phyloP scores from a whole-genome alignment of 148 eudicot species.

The Cornus suecica region DNA sequence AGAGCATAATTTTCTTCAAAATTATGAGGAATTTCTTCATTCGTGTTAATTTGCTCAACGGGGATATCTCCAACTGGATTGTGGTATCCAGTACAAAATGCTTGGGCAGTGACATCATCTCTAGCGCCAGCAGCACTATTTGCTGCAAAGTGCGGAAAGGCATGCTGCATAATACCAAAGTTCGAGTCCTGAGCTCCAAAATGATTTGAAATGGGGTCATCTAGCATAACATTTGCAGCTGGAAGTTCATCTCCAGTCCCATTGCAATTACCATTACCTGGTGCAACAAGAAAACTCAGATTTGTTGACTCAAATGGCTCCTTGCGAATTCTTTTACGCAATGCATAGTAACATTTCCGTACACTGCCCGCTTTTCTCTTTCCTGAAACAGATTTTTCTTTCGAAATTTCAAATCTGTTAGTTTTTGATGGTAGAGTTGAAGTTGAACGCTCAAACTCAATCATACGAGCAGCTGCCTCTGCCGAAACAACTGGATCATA shows the following conservation, averaged over 20 bases:
- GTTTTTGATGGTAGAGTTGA: constrained; percentile 24
- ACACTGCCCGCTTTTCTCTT: constrained; percentile 60
- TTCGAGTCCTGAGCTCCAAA: constrained; percentile 29
- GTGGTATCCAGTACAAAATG: constrained; percentile 17
- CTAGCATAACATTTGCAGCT: constrained; percentile 18
- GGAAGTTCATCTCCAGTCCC: constrained; percentile 27
- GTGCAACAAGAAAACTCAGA: constrained; percentile 30
- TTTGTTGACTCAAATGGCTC: constrained; percentile 38
- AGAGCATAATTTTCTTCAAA: constrained; percentile 18
- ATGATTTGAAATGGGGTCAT: constrained; percentile 29
- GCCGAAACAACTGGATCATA: constrained; percentile 54
- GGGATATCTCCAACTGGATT: constrained; percentile 18
- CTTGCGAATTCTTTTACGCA: constrained; percentile 51
- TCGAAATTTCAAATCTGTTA: constrained; percentile 27
- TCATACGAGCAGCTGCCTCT: constrained; percentile 45
- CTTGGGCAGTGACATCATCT: constrained; percentile 17
- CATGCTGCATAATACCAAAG: constrained; percentile 21
- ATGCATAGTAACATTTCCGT: constrained; percentile 46
- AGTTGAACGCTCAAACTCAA: constrained; percentile 42
- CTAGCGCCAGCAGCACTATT: constrained; percentile 17
- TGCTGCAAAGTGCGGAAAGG: constrained; percentile 21
- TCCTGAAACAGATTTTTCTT: constrained; percentile 30
- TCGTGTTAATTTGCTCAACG: constrained; percentile 16
- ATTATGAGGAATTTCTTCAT: constrained; percentile 15
- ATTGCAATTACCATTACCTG: constrained; percentile 23